Evolutionary conservation across 1,139 yeast species (phyloP).

Genomic region (Maudiozyma humilis): DNA sequence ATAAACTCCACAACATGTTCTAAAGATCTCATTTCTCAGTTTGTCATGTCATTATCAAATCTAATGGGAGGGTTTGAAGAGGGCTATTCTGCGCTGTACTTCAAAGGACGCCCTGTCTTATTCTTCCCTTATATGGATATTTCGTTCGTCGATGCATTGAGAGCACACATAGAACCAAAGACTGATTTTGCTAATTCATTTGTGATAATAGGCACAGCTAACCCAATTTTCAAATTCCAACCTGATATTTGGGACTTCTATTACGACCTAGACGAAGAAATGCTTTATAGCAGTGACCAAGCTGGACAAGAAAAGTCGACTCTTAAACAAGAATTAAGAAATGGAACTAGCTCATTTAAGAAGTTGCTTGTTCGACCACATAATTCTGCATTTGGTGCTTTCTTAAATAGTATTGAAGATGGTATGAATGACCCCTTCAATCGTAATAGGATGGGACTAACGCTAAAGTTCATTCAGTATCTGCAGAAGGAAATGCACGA

Average conservation of each 20-base stretch:
- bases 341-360: conserved; percentile 11
- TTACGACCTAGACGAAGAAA: conserved; percentile 24
- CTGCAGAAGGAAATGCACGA: conserved; percentile 20
- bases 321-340: conserved; percentile 7
- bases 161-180: conserved; percentile 9
- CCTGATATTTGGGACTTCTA: conserved; percentile 26
- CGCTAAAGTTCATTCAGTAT: conserved; percentile 14
- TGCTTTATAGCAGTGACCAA: conserved; percentile 8
- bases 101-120: conserved; percentile 12
- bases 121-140: conserved; percentile 28
- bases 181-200: conserved; percentile 5
- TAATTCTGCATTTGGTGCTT: background rate
- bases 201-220: conserved; percentile 26
- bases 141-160: conserved; percentile 21
- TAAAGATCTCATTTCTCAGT: conserved; percentile 23
- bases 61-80: conserved; percentile 14
- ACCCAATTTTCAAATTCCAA: conserved; percentile 27
- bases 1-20: conserved; percentile 19
- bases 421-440: background rate
- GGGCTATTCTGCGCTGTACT: conserved; percentile 7
- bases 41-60: conserved; percentile 21
- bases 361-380: conserved; percentile 9
- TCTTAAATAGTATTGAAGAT: background rate
- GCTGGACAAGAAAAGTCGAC: conserved; percentile 6
- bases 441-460: conserved; percentile 10